Evolutionary conservation across 371 early-diverging fungal species (phyloP).

Genomic region (Dinochytrium kinnereticum): DNA sequence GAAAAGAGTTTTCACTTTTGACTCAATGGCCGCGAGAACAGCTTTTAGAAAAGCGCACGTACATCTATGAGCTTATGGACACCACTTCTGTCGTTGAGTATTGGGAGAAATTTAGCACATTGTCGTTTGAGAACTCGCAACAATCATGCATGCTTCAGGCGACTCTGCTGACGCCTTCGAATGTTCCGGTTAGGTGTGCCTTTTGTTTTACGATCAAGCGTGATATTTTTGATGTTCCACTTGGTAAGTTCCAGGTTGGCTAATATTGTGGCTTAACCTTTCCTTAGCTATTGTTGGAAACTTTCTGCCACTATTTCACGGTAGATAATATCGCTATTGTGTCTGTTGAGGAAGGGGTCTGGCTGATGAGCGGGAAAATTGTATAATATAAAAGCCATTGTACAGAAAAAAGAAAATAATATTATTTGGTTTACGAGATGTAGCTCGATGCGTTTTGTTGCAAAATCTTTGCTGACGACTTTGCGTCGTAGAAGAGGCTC

Average conservation of each 20-base stretch:
- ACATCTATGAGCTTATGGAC: conserved; percentile 90
- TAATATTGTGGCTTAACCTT: neutral
- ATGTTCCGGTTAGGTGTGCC: conserved; percentile 79
- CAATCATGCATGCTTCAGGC: conserved; percentile 80
- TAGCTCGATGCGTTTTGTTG: conserved; percentile 48
- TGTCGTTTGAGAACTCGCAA: conserved; percentile 87
- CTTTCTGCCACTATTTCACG: conserved; percentile 10
- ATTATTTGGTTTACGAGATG: conserved; percentile 31
- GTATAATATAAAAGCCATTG: neutral
- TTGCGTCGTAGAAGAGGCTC: conserved; percentile 90
- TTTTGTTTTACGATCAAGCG: conserved; percentile 91
- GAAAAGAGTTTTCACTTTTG: conserved; percentile 88
- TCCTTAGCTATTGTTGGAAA: conserved; percentile 4
- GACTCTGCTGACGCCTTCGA: conserved; percentile 55
- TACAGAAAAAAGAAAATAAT: neutral
- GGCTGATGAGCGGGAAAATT: neutral
- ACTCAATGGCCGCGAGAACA: conserved; percentile 84
- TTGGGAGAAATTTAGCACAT: conserved; percentile 89
- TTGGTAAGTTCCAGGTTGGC: conserved; percentile 47
- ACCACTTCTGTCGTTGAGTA: conserved; percentile 85
- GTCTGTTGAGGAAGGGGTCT: neutral
- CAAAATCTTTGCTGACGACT: conserved; percentile 73
- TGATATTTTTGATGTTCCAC: conserved; percentile 89
- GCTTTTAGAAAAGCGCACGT: conserved; percentile 70
- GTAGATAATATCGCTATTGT: neutral